Conservation (phyloP, 129 eudicot species). For the Scalesia atractyloides region DNA sequence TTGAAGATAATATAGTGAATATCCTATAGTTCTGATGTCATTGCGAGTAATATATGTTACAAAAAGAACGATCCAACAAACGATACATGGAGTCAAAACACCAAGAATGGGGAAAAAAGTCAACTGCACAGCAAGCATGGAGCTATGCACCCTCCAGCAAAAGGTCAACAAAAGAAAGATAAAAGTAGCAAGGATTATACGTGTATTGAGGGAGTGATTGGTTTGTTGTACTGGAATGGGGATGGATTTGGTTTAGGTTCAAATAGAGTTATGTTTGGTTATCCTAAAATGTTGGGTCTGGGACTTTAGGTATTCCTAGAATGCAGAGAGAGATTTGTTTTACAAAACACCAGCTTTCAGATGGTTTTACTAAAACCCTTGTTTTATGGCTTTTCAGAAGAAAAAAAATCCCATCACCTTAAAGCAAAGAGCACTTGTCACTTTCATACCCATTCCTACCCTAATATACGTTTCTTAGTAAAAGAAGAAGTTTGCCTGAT, state of each 20-base stretch:
- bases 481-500: constrained; percentile 51
- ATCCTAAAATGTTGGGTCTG: not conserved
- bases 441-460: not conserved
- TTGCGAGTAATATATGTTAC: constrained; percentile 3
- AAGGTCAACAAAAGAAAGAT: not conserved
- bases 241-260: no score
- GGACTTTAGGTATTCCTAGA: not conserved
- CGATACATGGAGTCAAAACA: not conserved
- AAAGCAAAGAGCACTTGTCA: not conserved
- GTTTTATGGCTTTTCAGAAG: not conserved
- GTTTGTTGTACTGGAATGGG: no score
- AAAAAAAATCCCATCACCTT: not conserved
- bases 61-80: not conserved
- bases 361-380: not conserved
- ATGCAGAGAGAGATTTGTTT: constrained; percentile 7
- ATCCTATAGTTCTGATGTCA: not conserved
- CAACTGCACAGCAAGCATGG: not conserved
- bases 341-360: not conserved
- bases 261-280: not conserved
- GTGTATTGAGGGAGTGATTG: no score
- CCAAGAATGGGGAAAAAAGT: not conserved
- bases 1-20: not conserved
- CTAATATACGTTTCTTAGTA: not conserved
- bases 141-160: not conserved
- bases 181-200: not conserved